Evolutionary conservation across 306 rosid species (phyloP).

Genomic region (Pyrus bretschneideri): DNA sequence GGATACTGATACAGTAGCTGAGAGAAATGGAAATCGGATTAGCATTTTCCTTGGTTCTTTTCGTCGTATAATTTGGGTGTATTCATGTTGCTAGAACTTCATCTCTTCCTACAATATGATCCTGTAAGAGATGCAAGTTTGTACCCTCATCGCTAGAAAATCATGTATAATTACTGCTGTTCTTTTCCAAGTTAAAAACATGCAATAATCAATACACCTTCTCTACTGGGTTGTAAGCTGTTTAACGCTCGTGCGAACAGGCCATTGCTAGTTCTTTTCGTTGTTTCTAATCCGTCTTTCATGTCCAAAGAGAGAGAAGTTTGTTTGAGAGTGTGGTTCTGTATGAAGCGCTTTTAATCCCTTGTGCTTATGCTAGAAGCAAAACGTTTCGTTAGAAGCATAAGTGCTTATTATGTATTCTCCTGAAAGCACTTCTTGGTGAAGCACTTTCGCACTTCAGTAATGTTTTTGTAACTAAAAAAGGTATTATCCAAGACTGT

Average conservation of each 20-base stretch:
- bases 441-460: not conserved
- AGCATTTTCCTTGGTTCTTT: slow-evolving; percentile 6
- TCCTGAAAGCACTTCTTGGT: not conserved
- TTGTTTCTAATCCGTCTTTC: no score
- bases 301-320: not conserved
- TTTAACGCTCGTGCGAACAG: not conserved
- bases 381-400: not conserved
- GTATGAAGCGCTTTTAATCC: not conserved
- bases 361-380: not conserved
- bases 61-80: not conserved
- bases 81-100: not conserved
- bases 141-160: not conserved
- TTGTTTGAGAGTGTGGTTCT: not conserved
- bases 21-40: slow-evolving; percentile 26
- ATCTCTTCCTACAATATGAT: not conserved
- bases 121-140: not conserved
- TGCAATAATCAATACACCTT: not conserved
- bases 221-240: not conserved
- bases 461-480: not conserved
- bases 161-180: not conserved
- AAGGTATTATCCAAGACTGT: not conserved
- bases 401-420: no score
- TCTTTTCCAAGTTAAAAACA: not conserved
- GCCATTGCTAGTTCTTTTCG: not conserved
- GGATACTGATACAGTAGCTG: slow-evolving; percentile 48